phyloP scores from a whole-genome alignment of 2,329 filamentous ascomycete genomes.

The Aspergillus sp. region DNA sequence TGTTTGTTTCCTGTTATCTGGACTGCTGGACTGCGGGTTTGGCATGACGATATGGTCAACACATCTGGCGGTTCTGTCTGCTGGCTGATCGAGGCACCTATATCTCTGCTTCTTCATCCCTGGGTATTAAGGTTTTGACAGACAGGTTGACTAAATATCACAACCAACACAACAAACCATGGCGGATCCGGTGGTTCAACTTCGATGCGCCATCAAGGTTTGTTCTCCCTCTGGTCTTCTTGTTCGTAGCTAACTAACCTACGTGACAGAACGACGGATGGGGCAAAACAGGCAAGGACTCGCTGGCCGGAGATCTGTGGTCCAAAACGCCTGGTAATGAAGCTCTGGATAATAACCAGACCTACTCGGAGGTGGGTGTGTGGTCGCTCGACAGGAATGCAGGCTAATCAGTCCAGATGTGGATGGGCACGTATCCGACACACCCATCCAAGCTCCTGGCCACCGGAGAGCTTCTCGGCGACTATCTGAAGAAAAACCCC shows the following conservation, averaged over 20 bases:
- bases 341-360: conserved; percentile 55
- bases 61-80: too few species aligned
- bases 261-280: conserved; percentile 52
- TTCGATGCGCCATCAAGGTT: conserved; percentile 46
- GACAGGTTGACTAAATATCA: not conserved
- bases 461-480: conserved; percentile 54
- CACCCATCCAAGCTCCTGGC: conserved; percentile 56
- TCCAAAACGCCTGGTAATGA: conserved; percentile 53
- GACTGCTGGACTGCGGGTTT: too few species aligned
- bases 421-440: conserved; percentile 69
- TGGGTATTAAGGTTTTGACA: not conserved
- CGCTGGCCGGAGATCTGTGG: conserved; percentile 57
- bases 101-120: conserved; percentile 1
- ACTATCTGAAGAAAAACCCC: conserved; percentile 55
- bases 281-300: conserved; percentile 59
- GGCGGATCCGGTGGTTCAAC: conserved; percentile 44
- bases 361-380: conserved; percentile 51
- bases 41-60: conserved; percentile 1
- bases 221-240: conserved; percentile 2
- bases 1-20: too few species aligned
- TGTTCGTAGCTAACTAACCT: conserved; percentile 1
- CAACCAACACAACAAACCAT: conserved; percentile 21
- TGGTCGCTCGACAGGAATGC: not conserved
- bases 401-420: conserved; percentile 41
- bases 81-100: not conserved